Conservation (phyloP, 805 yeast species). For the Candida ponderosae region DNA sequence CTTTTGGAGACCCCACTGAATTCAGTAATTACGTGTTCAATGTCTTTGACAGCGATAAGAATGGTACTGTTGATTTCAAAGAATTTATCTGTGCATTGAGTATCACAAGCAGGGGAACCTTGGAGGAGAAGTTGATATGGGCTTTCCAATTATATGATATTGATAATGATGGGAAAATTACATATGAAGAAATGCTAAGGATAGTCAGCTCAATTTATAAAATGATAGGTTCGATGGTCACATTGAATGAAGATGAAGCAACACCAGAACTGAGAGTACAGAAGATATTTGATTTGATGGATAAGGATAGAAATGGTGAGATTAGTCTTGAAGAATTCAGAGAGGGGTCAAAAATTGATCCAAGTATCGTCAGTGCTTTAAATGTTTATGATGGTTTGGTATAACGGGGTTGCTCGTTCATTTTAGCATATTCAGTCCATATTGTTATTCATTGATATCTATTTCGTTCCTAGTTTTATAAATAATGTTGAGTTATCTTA, state of each 20-base stretch:
- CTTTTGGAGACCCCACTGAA: conserved; percentile 94
- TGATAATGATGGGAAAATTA: conserved; percentile 68
- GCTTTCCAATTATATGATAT: conserved; percentile 83
- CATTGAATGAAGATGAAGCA: conserved; percentile 77
- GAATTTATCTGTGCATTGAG: conserved; percentile 87
- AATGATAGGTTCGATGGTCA: conserved; percentile 94
- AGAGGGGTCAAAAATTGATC: conserved; percentile 72
- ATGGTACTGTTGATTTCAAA: conserved; percentile 81
- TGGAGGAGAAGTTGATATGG: conserved; percentile 84
- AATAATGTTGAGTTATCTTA: too few species aligned
- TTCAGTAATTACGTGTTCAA: conserved; percentile 84
- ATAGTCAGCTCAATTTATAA: conserved; percentile 82
- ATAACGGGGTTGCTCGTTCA: too few species aligned
- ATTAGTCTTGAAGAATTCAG: conserved; percentile 81
- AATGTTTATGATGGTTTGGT: conserved; percentile 78
- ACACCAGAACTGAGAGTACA: conserved; percentile 86
- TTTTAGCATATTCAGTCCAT: too few species aligned
- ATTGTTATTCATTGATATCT: too few species aligned
- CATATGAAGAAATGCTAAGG: conserved; percentile 69
- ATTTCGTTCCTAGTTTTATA: too few species aligned
- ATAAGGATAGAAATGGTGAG: conserved; percentile 59
- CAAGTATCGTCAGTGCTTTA: conserved; percentile 67
- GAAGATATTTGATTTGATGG: conserved; percentile 71
- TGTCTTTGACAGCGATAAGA: conserved; percentile 77
- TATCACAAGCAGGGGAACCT: conserved; percentile 77